Evolutionary conservation across 192 early-diverging fungal species (phyloP).

Genomic region (Phlyctochytrium planicorne): DNA sequence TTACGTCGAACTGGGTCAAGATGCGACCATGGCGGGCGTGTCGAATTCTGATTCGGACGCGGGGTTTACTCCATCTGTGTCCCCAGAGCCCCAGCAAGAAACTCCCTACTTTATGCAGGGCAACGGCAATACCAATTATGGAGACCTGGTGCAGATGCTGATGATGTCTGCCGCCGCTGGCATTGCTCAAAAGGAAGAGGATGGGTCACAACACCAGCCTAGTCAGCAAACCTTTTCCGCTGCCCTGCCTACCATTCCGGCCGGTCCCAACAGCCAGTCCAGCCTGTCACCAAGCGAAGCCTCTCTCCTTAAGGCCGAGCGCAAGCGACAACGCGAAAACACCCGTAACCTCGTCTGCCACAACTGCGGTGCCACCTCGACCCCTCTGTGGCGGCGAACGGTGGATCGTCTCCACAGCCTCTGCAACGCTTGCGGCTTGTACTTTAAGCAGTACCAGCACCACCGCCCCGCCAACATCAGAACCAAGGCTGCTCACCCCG

Average conservation of each 20-base stretch:
- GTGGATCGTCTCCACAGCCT: slow-evolving; percentile 72
- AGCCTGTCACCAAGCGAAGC: slow-evolving; percentile 12
- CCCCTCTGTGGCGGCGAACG: slow-evolving; percentile 77
- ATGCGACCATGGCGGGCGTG: too few species aligned
- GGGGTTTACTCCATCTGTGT: neutral
- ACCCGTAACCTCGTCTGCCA: slow-evolving; percentile 54
- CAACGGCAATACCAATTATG: neutral
- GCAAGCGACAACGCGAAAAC: slow-evolving; percentile 44
- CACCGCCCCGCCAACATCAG: slow-evolving; percentile 36
- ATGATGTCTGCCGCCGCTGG: neutral
- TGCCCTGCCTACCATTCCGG: neutral
- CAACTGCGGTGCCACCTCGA: slow-evolving; percentile 71
- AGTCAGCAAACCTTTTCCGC: neutral
- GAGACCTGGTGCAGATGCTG: neutral
- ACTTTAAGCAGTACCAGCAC: slow-evolving; percentile 48
- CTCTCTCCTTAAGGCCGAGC: slow-evolving; percentile 30
- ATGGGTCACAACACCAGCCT: neutral
- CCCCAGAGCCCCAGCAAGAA: neutral
- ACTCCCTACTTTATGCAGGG: neutral
- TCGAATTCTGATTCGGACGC: neutral
- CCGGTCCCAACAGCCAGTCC: neutral
- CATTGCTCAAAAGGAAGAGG: neutral
- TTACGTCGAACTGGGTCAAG: too few species aligned
- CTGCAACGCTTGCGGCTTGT: slow-evolving; percentile 82
- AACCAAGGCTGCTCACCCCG: neutral